phyloP scores from a whole-genome alignment of 208 protist species.

The Leishmania arabica region DNA sequence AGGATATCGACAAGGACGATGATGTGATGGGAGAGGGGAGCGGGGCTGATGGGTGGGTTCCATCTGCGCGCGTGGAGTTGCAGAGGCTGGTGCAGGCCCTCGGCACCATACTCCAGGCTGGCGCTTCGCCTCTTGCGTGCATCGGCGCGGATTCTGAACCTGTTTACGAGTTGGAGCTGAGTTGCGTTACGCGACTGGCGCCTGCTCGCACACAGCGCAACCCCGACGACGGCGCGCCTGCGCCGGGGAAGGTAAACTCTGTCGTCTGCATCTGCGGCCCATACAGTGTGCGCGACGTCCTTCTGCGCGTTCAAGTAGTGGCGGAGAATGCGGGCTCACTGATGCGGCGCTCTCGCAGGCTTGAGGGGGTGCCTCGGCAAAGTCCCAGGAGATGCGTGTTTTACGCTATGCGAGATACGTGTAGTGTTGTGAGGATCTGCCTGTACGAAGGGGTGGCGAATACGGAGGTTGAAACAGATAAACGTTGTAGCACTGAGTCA shows the following conservation, averaged over 20 bases:
- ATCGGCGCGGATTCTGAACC: neutral
- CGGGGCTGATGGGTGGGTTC: neutral
- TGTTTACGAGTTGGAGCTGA: constrained; percentile 23
- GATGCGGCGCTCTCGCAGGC: neutral
- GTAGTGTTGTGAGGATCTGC: neutral
- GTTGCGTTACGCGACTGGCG: neutral
- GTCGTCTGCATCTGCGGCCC: constrained; percentile 18
- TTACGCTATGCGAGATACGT: constrained; percentile 1
- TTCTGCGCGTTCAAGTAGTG: neutral
- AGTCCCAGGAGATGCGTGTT: neutral
- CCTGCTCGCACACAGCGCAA: neutral
- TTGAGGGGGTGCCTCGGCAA: too few species aligned
- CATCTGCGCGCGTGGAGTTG: constrained; percentile 9
- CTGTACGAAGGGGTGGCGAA: neutral
- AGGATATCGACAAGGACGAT: constrained; percentile 31
- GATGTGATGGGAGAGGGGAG: constrained; percentile 1
- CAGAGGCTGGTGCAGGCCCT: constrained; percentile 12
- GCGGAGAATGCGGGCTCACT: neutral
- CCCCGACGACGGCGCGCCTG: neutral
- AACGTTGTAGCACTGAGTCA: too few species aligned
- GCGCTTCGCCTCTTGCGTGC: neutral
- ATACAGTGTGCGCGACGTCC: constrained; percentile 5
- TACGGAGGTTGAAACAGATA: neutral
- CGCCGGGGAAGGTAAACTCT: too few species aligned
- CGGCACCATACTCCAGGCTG: constrained; percentile 2